A percentile compares a stretch with the other conserved stretches of the same genome.
These are phyloP conservation scores for Sarcomyxa edulis DNA, from an alignment of 768 basidiomycete genomes.

Conservation along the genomic window DNA sequence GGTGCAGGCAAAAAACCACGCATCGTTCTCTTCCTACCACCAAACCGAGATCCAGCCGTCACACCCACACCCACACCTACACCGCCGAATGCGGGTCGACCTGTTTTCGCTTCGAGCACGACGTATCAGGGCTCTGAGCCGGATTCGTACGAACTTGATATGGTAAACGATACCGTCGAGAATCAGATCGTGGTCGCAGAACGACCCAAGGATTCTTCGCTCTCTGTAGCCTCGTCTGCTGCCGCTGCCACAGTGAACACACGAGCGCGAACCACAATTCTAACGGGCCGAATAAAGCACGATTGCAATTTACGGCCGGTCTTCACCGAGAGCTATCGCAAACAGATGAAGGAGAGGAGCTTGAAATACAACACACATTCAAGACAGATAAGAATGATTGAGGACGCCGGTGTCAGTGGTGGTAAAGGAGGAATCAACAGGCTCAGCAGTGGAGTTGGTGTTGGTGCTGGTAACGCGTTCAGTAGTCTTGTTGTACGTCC, in stretches of 20 bases:
- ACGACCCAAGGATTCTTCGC: constrained; percentile 59
- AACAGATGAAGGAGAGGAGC: constrained; percentile 67
- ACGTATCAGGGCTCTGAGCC: constrained; percentile 34
- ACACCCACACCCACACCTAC: constrained; percentile 12
- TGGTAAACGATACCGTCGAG: constrained; percentile 79
- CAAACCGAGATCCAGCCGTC: constrained; percentile 28
- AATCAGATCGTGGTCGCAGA: constrained; percentile 86
- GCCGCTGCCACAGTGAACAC: constrained; percentile 41
- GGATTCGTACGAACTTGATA: constrained; percentile 82
- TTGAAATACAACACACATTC: constrained; percentile 59
- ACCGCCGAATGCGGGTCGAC: constrained; percentile 25
- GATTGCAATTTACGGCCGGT: constrained; percentile 70
- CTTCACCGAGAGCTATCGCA: constrained; percentile 62
- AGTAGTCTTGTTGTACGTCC: constrained; percentile 58
- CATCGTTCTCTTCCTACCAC: constrained; percentile 64
- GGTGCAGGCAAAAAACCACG: constrained; percentile 45
- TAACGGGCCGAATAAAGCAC: constrained; percentile 78
- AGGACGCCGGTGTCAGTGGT: constrained; percentile 63
- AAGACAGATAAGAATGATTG: constrained; percentile 68
- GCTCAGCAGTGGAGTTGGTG: constrained; percentile 69
- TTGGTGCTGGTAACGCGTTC: constrained; percentile 54
- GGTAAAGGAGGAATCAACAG: constrained; percentile 73
- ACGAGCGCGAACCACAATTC: constrained; percentile 69
- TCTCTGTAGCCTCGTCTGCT: constrained; percentile 28
- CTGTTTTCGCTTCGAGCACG: constrained; percentile 29